These are phyloP conservation scores for Termitomyces sp. DNA, from an alignment of 768 basidiomycete species.

Conservation along the genomic window DNA sequence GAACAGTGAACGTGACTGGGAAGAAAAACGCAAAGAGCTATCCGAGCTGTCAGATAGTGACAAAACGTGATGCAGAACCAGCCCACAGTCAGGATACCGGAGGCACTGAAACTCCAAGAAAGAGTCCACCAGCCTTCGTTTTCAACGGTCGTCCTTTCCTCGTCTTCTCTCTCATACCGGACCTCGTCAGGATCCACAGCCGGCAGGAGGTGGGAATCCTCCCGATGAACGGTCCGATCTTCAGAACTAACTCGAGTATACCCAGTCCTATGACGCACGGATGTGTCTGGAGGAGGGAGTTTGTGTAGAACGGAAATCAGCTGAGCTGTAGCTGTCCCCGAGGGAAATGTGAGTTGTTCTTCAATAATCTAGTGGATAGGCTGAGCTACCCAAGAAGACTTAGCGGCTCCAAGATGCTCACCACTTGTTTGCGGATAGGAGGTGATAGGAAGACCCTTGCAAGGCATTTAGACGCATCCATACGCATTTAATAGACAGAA, in stretches of 20 bases:
- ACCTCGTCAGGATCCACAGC: constrained; percentile 18
- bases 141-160: constrained; percentile 45
- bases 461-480: constrained; percentile 3
- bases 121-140: constrained; percentile 76
- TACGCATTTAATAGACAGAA: background rate
- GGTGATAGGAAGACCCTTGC: constrained; percentile 90
- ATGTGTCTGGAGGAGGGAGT: constrained; percentile 59
- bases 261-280: constrained; percentile 47
- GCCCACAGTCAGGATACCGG: constrained; percentile 71
- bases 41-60: constrained; percentile 1
- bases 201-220: constrained; percentile 7
- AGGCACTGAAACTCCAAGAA: constrained; percentile 70
- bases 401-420: constrained; percentile 19
- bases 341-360: constrained; percentile 91
- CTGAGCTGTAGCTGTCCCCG: constrained; percentile 94
- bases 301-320: constrained; percentile 87
- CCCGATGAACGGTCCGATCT: constrained; percentile 20
- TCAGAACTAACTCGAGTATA: constrained; percentile 42
- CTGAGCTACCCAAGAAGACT: constrained; percentile 5
- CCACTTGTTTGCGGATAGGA: constrained; percentile 91
- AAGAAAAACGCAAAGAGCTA: constrained; percentile 87
- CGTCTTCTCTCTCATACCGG: constrained; percentile 25
- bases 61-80: background rate
- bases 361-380: constrained; percentile 65
- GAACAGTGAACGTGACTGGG: constrained; percentile 82